Conservation (phyloP, 495 filamentous ascomycete species). For the Umbilicaria muhlenbergii region DNA sequence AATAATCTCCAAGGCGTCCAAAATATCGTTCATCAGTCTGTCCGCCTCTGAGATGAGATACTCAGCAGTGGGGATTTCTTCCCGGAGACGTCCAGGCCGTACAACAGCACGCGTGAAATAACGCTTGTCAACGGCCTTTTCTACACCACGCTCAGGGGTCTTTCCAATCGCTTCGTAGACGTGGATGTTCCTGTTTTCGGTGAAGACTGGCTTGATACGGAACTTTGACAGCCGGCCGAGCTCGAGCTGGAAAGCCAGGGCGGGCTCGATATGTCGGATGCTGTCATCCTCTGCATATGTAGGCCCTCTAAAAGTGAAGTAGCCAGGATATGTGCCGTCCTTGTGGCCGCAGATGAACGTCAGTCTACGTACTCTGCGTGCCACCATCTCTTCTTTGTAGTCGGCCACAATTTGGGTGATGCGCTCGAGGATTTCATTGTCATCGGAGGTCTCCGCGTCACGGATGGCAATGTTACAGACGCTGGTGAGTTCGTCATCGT, state of each 20-base stretch:
- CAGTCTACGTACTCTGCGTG: slow-evolving; percentile 68
- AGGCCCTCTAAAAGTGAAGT: slow-evolving; percentile 95
- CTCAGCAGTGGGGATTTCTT: slow-evolving; percentile 93
- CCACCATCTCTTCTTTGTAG: slow-evolving; percentile 67
- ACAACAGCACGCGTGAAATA: slow-evolving; percentile 97
- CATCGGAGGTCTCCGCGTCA: slow-evolving; percentile 75
- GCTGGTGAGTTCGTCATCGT: slow-evolving; percentile 64
- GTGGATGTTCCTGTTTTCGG: slow-evolving; percentile 96
- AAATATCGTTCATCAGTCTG: slow-evolving; percentile 89
- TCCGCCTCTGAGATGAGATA: slow-evolving; percentile 97
- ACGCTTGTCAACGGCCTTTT: slow-evolving; percentile 58
- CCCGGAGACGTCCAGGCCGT: slow-evolving; percentile 77
- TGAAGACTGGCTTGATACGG: slow-evolving; percentile 94
- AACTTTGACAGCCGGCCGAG: slow-evolving; percentile 88
- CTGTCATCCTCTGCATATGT: slow-evolving; percentile 77
- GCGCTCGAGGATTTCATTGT: slow-evolving; percentile 60
- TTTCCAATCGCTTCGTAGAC: slow-evolving; percentile 95
- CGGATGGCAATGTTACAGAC: slow-evolving; percentile 86
- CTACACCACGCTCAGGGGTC: slow-evolving; percentile 55
- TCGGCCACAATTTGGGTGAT: slow-evolving; percentile 63
- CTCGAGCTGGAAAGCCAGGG: slow-evolving; percentile 95
- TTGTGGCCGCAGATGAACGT: slow-evolving; percentile 95
- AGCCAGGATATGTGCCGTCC: slow-evolving; percentile 88
- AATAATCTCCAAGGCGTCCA: slow-evolving; percentile 94
- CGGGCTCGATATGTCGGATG: slow-evolving; percentile 94